Base-by-base conservation (phyloP, 2,329 filamentous ascomycete genomes). In the Paracorniculantispora psalliotae region DNA sequence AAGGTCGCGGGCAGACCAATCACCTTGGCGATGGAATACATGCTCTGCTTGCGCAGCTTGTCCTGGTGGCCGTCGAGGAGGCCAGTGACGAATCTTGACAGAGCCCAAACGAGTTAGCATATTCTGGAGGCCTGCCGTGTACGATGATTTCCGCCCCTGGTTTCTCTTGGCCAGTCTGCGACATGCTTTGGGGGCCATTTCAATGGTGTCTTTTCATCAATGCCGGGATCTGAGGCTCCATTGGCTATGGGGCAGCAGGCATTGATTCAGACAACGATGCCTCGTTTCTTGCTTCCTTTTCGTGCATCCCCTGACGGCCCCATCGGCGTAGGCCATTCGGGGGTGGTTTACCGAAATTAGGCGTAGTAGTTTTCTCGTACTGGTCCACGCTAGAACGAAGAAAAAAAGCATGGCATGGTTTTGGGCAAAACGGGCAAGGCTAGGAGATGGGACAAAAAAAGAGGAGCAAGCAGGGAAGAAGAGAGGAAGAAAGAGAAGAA, bases 1-100 rank as follows among this genome's bases (percentile, higher is more conserved):
- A 96, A 96, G 0, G 88, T 87, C 0, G 87, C 85, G 0, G 89
- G 88, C 59, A 92, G 74, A 0, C 83, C 85, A 59, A 91, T 83
- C 41, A 80, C 84, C 70, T 83, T 86, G 61, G 87, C 88, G 25
- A 88, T 79, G 44, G 82, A 80, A 72, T 89, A 88, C 89, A 92
- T 91, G 73, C 81, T 87, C 76, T 81, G 81, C 76, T 84, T 90
- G 71, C 77, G 81, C 68, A 77, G 81, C 69, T 83, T 86, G 72
- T 86, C 82, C 71, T 88, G 87, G 66, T 88, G 86, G 50, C 86
- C 83, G 71, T 94, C 90, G 50, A 91, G 79, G 60, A 93, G 82
- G 43, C 90, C 90, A 1, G 90, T 94, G 23, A 93, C 88, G 71
- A 94, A 94, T 63, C 87, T 89, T 63, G 59, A 17, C 9, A 21